phyloP scores from a whole-genome alignment of 2,329 filamentous ascomycete species.

The Colletotrichum sp. region DNA sequence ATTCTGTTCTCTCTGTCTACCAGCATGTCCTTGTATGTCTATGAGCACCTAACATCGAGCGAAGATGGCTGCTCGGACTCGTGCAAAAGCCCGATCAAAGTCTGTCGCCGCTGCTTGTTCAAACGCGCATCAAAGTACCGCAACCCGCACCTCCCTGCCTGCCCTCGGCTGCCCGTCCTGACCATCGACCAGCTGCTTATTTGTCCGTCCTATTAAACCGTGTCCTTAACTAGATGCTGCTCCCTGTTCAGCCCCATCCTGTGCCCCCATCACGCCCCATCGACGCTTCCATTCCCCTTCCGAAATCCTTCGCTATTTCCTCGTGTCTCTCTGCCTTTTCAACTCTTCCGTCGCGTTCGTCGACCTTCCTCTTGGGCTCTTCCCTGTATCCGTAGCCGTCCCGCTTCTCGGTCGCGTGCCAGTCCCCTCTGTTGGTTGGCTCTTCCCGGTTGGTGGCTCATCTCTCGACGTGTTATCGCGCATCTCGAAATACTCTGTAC shows the following conservation, averaged over 20 bases:
- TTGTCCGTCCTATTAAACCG: conserved; percentile 14
- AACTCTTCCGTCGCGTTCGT: not conserved
- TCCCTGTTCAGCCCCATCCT: conserved; percentile 1
- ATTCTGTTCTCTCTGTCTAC: not conserved
- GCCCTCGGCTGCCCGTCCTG: not conserved
- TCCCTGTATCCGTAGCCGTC: not conserved
- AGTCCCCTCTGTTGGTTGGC: not conserved
- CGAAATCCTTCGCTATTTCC: not conserved
- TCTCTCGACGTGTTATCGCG: not conserved
- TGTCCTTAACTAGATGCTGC: not conserved
- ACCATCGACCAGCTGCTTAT: conserved; percentile 5
- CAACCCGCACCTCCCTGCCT: not conserved
- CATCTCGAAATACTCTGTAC: not conserved
- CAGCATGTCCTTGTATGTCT: not conserved
- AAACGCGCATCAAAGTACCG: not conserved
- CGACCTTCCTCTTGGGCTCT: not conserved
- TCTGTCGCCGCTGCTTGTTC: not conserved
- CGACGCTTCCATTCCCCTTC: not conserved
- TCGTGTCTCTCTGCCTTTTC: not conserved
- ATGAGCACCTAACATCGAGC: not conserved
- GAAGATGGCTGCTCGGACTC: not conserved
- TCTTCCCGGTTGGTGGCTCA: not conserved
- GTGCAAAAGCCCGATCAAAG: not conserved
- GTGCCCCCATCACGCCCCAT: not conserved
- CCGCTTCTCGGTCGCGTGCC: not conserved